Base-by-base conservation (phyloP, 1,284 basidiomycete genomes). In the Moesziomyces sp. region DNA sequence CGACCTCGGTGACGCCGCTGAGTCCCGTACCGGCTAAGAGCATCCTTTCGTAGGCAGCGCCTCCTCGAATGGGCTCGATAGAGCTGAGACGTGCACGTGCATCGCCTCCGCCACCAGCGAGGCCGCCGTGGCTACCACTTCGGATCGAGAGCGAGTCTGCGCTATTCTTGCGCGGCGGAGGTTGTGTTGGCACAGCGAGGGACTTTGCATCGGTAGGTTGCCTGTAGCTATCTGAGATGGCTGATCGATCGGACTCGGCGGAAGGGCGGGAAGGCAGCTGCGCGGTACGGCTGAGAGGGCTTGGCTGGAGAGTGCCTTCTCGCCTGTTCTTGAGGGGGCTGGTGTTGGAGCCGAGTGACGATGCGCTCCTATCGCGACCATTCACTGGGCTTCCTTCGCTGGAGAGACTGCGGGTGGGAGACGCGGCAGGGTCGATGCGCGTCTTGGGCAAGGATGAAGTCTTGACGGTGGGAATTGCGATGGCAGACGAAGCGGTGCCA, bases 11-110 rank as follows among this genome's bases (percentile, higher is more conserved):
- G 38, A 81, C 71, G 30, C 73, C 72, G 26, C 42, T 57, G 19
- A 81, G 58, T 0, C 79, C 79, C 0, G 78, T 80, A 6, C 78
- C 78, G 8, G 79, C 79, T 34, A 80, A 44, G 3, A 80, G 70
- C 76, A 81, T 78, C n/a, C 73, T 61, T 55, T 81, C 79, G 50
- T 80, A 81, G 0, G 79, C 78, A 42, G 76, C 76, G 6, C 78
- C 78, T 10, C 79, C 79, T 44, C 78, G 56, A n/a, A 76, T 66
- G 0, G 79, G 78, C 58, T 80, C 79, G 28, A 81, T 68, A 3
- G 79, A 66, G 52, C 78, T 80, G 11, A 81, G 64, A n/a, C 79
- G 52, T 3, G 79, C 79, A 14, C 79, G 62, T 3, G 79, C 74
- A 55, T 76, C 73, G 30, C 74, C 76, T 21, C 63, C 65, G 9